These are phyloP conservation scores for Penicillium odoratum DNA, from an alignment of 495 filamentous ascomycete genomes.

Conservation along the genomic window DNA sequence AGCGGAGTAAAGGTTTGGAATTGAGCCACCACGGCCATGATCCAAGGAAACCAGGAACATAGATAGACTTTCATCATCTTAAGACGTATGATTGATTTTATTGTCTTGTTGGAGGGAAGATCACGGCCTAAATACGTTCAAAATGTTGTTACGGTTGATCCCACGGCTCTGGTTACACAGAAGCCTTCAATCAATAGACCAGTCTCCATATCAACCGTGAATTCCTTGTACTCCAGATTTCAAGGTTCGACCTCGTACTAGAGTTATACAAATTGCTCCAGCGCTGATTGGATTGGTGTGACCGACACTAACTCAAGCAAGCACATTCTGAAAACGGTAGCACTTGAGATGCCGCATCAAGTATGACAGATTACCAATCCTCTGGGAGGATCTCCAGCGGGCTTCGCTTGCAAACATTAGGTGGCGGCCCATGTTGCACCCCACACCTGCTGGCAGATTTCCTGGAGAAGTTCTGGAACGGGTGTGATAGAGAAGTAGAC, in stretches of 20 bases:
- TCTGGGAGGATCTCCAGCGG: background rate
- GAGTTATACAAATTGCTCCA: background rate
- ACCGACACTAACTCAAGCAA: constrained; percentile 1
- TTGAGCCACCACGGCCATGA: constrained; percentile 18
- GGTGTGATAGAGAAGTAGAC: background rate
- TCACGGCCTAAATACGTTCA: background rate
- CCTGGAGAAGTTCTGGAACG: background rate
- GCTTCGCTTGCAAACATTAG: background rate
- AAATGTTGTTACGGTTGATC: background rate
- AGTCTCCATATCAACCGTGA: constrained; percentile 6
- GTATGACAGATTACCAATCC: constrained; percentile 5
- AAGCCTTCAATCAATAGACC: constrained; percentile 3
- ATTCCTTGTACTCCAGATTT: background rate
- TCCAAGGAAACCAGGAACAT: background rate
- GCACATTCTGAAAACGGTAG: constrained; percentile 5
- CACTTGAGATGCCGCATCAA: constrained; percentile 3
- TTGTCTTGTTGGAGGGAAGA: background rate
- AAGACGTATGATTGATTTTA: background rate
- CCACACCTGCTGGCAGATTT: background rate
- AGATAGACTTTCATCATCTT: background rate
- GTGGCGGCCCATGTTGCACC: background rate
- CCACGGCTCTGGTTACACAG: constrained; percentile 1
- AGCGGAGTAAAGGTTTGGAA: constrained; percentile 28
- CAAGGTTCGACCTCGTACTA: background rate
- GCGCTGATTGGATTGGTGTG: background rate